Evolutionary conservation across 1,139 yeast genomes (phyloP).

Genomic region (Meyerozyma carpophila): DNA sequence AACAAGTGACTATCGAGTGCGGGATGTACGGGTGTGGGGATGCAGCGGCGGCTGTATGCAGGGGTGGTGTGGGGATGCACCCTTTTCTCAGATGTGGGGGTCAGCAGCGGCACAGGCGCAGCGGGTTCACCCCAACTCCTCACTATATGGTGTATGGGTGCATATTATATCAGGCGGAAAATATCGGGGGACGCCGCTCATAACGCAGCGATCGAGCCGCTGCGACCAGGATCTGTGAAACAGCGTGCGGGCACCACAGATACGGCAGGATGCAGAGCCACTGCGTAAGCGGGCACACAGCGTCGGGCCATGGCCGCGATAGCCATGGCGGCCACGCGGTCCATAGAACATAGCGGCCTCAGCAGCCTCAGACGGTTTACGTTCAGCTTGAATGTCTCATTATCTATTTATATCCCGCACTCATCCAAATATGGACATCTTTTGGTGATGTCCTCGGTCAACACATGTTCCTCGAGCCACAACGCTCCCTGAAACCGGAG

Average conservation of each 20-base stretch:
- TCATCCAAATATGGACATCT: constrained; percentile 25
- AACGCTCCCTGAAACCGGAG: constrained; percentile 40
- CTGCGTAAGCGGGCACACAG: too few species aligned
- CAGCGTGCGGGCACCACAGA: too few species aligned
- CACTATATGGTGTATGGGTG: too few species aligned
- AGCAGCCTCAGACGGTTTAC: too few species aligned
- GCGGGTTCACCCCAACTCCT: neutral
- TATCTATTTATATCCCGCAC: neutral
- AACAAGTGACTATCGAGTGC: neutral
- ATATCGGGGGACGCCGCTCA: neutral
- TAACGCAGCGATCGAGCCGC: too few species aligned
- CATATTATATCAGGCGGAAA: neutral
- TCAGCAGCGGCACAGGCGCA: neutral
- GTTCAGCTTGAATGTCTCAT: neutral
- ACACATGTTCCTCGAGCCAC: constrained; percentile 56
- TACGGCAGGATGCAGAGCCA: neutral
- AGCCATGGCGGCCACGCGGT: too few species aligned
- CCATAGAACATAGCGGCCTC: too few species aligned
- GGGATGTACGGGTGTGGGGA: neutral
- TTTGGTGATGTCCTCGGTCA: constrained; percentile 23
- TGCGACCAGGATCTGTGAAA: neutral
- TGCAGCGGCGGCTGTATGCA: neutral
- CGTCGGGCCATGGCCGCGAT: too few species aligned
- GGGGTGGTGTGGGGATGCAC: neutral
- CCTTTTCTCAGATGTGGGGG: neutral